Evolutionary conservation across 805 yeast genomes (phyloP).

Genomic region (Hanseniaspora taiwanica): DNA sequence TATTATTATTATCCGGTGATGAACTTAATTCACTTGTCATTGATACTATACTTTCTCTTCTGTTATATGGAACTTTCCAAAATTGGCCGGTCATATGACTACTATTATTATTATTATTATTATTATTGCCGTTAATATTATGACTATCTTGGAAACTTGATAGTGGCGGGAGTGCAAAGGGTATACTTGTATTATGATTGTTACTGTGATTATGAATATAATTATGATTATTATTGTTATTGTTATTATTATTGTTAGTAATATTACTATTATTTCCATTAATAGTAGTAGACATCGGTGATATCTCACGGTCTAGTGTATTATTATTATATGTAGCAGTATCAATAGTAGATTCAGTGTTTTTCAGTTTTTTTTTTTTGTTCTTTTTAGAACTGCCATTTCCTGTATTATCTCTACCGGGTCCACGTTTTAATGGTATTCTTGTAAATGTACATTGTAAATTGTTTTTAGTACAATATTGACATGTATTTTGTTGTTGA

Average conservation of each 20-base stretch:
- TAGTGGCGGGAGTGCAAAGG: neutral
- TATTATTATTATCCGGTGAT: neutral
- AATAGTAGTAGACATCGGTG: neutral
- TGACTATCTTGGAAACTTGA: neutral
- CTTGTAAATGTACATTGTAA: neutral
- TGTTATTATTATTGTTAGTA: too few relatives aligned
- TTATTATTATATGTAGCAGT: neutral
- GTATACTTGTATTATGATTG: neutral
- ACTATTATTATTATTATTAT: neutral
- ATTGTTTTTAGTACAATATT: neutral
- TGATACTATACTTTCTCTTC: neutral
- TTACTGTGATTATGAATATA: neutral
- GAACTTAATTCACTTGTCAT: neutral
- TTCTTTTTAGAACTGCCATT: neutral
- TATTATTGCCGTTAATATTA: neutral
- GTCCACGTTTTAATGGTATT: neutral
- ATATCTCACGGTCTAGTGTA: neutral
- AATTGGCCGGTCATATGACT: too few relatives aligned
- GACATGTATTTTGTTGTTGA: neutral
- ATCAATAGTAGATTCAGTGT: too few relatives aligned
- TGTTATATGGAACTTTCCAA: neutral
- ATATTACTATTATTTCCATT: neutral
- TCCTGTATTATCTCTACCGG: neutral
- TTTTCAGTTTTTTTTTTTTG: neutral
- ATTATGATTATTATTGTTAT: neutral